These are phyloP conservation scores for Yamadazyma spencermartinsiae DNA, from an alignment of 1,139 yeast genomes.

Conservation along the genomic window DNA sequence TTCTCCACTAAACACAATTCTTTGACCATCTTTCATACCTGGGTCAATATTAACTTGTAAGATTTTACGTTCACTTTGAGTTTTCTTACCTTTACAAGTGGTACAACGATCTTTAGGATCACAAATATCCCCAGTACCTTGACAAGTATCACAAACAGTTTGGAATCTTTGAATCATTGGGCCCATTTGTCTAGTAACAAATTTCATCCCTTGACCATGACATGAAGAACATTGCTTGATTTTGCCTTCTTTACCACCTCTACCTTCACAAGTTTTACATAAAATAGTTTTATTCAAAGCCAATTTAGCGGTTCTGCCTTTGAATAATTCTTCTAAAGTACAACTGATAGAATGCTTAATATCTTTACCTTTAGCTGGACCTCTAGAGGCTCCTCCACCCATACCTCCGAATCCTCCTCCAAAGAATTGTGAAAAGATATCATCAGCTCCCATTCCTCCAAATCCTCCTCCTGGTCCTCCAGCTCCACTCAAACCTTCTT, in stretches of 20 bases:
- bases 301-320: conserved; percentile 92
- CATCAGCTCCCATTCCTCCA: conserved; percentile 83
- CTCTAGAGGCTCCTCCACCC: conserved; percentile 70
- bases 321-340: conserved; percentile 88
- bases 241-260: conserved; percentile 93
- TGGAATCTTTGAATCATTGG: conserved; percentile 99
- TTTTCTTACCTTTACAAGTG: conserved; percentile 86
- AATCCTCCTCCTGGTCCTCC: conserved; percentile 65
- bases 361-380: conserved; percentile 88
- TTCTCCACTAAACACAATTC: conserved; percentile 88
- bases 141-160: conserved; percentile 89
- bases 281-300: conserved; percentile 90
- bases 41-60: conserved; percentile 93
- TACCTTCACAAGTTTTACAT: conserved; percentile 88
- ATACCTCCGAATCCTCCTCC: conserved; percentile 59
- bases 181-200: conserved; percentile 98
- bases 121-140: conserved; percentile 89
- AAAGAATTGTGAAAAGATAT: conserved; percentile 90
- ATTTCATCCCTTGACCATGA: conserved; percentile 87
- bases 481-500: conserved; percentile 81
- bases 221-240: conserved; percentile 87
- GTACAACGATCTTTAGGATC: conserved; percentile 89
- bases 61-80: conserved; percentile 83
- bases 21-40: conserved; percentile 96
- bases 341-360: conserved; percentile 86